Evolutionary conservation across 163 green algal genomes (phyloP).

Genomic region (Trebouxiophyceae sp.): DNA sequence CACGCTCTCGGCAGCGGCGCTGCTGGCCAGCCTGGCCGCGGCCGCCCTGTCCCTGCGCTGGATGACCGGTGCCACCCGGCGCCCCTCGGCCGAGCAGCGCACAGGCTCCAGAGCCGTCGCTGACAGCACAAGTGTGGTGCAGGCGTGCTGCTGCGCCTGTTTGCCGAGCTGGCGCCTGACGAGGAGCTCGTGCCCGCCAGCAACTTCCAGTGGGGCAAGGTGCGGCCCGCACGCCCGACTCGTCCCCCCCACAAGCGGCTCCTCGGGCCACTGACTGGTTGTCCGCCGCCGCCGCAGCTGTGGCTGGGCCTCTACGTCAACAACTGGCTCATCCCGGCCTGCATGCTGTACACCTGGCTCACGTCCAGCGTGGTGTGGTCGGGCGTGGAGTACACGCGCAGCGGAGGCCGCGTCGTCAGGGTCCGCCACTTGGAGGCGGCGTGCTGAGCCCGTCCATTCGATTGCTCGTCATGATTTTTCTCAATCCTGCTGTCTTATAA

Average conservation of each 20-base stretch:
- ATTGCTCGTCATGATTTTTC: too few species aligned
- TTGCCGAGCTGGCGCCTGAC: slow-evolving; percentile 8
- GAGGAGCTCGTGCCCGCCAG: background rate
- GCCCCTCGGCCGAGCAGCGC: background rate
- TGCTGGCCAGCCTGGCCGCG: slow-evolving; percentile 2
- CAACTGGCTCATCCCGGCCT: slow-evolving; percentile 31
- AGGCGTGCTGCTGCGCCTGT: slow-evolving; percentile 24
- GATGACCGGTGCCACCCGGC: slow-evolving; percentile 20
- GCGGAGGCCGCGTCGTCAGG: background rate
- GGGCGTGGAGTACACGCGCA: slow-evolving; percentile 22
- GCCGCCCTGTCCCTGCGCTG: slow-evolving; percentile 10
- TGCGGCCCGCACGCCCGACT: background rate
- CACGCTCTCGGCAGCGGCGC: background rate
- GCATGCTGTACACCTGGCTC: slow-evolving; percentile 33
- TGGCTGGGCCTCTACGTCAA: slow-evolving; percentile 26
- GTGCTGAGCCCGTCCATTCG: too few species aligned
- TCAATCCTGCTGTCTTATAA: too few species aligned
- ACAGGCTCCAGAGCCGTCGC: background rate
- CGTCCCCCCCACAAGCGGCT: background rate
- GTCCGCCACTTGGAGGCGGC: too few species aligned
- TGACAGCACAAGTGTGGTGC: background rate
- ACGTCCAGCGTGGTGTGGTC: slow-evolving; percentile 25
- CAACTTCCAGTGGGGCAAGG: slow-evolving; percentile 3
- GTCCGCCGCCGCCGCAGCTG: slow-evolving; percentile 7
- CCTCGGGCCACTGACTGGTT: background rate